Conservation (phyloP, 768 basidiomycete genomes). For the Sporobolomyces roseus region DNA sequence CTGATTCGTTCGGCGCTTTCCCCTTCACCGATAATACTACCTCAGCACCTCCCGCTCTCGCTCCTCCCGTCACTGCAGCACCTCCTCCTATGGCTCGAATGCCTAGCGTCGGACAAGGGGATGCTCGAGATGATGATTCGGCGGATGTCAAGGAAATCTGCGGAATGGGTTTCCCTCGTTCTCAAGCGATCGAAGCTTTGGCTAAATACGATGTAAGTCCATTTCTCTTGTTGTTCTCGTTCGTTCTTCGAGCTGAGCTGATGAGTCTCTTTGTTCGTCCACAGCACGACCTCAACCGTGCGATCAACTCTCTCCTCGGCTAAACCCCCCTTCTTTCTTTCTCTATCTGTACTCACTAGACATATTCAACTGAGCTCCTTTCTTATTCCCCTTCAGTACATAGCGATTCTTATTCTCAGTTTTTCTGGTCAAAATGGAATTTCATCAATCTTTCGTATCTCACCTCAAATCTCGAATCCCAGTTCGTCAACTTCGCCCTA, state of each 20-base stretch:
- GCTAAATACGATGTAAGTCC: slow-evolving; percentile 64
- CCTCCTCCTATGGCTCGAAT: slow-evolving; percentile 47
- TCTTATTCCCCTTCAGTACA: too few species aligned
- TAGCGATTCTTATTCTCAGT: too few species aligned
- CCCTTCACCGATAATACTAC: slow-evolving; percentile 53
- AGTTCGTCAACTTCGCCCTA: too few species aligned
- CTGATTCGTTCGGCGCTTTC: slow-evolving; percentile 50
- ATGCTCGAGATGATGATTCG: slow-evolving; percentile 64
- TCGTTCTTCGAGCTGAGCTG: too few species aligned
- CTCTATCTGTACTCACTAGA: not conserved
- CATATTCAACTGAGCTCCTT: not conserved
- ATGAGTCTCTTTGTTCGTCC: too few species aligned
- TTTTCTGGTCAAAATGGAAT: too few species aligned
- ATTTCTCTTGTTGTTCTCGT: not conserved
- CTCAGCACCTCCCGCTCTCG: slow-evolving; percentile 40
- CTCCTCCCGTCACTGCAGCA: slow-evolving; percentile 51
- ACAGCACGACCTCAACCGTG: slow-evolving; percentile 32
- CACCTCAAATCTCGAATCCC: too few species aligned
- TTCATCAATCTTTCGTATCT: too few species aligned
- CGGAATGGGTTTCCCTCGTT: slow-evolving; percentile 84
- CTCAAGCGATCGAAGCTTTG: slow-evolving; percentile 74
- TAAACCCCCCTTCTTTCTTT: not conserved
- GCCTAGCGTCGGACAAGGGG: slow-evolving; percentile 51
- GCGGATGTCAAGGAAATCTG: slow-evolving; percentile 73
- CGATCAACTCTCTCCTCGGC: slow-evolving; percentile 28